A percentile compares a stretch with the other conserved stretches of the same genome.
phyloP scores from a whole-genome alignment of 768 basidiomycete species.

The Russula abietina region DNA sequence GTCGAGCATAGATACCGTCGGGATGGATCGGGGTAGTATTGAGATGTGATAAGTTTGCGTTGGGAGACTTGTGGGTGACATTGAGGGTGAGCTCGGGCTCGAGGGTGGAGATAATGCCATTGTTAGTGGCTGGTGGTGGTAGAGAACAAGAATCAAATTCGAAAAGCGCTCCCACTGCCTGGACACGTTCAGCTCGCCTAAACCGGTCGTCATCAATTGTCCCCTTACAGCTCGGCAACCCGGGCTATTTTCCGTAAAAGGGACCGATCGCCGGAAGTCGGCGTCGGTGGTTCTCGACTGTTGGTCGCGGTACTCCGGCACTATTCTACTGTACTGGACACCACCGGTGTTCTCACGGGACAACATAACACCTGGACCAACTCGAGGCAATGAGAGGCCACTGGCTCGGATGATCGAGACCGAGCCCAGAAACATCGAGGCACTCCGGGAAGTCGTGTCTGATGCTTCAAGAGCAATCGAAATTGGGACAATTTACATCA shows the following conservation, averaged over 20 bases:
- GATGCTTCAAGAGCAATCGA: neutral
- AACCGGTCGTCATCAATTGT: neutral
- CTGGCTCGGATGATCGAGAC: neutral
- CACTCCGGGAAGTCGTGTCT: neutral
- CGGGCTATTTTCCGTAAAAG: neutral
- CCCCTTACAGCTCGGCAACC: neutral
- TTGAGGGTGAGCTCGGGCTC: neutral
- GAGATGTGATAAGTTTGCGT: constrained; percentile 44
- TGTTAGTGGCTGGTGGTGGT: neutral
- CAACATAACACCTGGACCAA: too few relatives aligned
- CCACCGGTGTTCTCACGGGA: too few relatives aligned
- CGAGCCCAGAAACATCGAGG: neutral
- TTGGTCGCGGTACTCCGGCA: too few relatives aligned
- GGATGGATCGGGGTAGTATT: constrained; percentile 37
- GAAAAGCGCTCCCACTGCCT: neutral
- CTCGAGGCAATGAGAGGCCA: too few relatives aligned
- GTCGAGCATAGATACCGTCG: constrained; percentile 47
- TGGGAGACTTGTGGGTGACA: constrained; percentile 30
- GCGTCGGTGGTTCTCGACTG: too few relatives aligned
- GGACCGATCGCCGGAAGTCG: neutral
- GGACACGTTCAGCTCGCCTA: neutral
- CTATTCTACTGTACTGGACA: too few relatives aligned
- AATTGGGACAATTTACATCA: constrained; percentile 6
- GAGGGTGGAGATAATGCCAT: neutral
- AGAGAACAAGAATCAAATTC: neutral